phyloP scores from a whole-genome alignment of 106 monocot species.

The Acorus calamus region DNA sequence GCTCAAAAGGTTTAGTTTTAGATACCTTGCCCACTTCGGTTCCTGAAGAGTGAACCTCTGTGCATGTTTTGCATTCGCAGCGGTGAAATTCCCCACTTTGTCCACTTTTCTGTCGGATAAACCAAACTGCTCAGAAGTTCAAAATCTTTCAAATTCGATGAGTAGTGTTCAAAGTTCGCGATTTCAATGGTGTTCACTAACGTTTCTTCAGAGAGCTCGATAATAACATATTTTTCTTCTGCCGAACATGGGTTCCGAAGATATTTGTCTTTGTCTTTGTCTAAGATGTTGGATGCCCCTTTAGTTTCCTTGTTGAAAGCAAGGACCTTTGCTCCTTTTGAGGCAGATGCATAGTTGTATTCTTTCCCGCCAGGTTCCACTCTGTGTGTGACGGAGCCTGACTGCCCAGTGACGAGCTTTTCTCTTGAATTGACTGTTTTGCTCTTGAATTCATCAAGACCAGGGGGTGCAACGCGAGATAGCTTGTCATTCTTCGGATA shows the following conservation, averaged over 20 bases:
- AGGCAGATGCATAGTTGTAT: slow-evolving; percentile 80
- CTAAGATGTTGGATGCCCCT: slow-evolving; percentile 76
- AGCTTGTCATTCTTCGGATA: slow-evolving; percentile 37
- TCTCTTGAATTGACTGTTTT: slow-evolving; percentile 46
- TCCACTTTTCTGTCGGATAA: slow-evolving; percentile 73
- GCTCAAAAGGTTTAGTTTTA: slow-evolving; percentile 57
- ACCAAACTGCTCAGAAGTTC: slow-evolving; percentile 60
- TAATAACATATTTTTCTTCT: slow-evolving; percentile 67
- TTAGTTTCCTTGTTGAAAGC: slow-evolving; percentile 86
- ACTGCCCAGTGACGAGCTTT: slow-evolving; percentile 21
- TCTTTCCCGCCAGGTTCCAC: slow-evolving; percentile 73
- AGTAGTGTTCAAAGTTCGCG: slow-evolving; percentile 88
- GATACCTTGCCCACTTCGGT: slow-evolving; percentile 80
- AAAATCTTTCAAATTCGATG: slow-evolving; percentile 79
- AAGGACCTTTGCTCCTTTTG: slow-evolving; percentile 76
- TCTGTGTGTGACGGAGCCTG: slow-evolving; percentile 41
- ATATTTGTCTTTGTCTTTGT: slow-evolving; percentile 83
- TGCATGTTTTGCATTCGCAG: slow-evolving; percentile 60
- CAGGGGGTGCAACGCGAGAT: slow-evolving; percentile 41
- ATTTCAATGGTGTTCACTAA: slow-evolving; percentile 66
- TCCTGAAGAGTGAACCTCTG: slow-evolving; percentile 61
- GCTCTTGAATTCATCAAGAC: slow-evolving; percentile 71
- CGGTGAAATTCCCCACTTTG: slow-evolving; percentile 63
- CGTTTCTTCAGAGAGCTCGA: slow-evolving; percentile 92
- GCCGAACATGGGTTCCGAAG: slow-evolving; percentile 85